phyloP scores from a whole-genome alignment of 148 eudicot species.

The Nepenthes gracilis region DNA sequence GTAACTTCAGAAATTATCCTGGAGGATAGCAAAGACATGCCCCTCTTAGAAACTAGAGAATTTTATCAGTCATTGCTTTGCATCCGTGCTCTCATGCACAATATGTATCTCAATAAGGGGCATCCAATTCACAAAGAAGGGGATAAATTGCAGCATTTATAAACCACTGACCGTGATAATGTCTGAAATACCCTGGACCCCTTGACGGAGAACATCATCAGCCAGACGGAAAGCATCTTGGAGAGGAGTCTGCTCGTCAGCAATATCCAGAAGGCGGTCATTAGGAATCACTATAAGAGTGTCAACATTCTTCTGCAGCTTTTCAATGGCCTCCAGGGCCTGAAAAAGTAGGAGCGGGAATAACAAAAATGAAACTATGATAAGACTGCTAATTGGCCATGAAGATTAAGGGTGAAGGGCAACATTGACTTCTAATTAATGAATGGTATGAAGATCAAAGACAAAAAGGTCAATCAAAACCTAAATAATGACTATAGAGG shows the following conservation, averaged over 20 bases:
- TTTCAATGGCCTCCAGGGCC: constrained; percentile 97
- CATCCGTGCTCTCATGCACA: too few species aligned
- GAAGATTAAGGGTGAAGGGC: not conserved
- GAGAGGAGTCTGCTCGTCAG: constrained; percentile 88
- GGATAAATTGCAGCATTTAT: not conserved
- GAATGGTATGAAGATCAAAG: too few species aligned
- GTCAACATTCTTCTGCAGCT: constrained; percentile 89
- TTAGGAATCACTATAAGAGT: constrained; percentile 97
- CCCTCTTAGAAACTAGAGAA: too few species aligned
- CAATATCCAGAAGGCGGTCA: constrained; percentile 88
- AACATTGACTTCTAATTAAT: not conserved
- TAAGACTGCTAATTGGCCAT: not conserved
- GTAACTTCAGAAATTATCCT: too few species aligned
- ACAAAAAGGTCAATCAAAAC: too few species aligned
- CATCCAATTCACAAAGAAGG: too few species aligned
- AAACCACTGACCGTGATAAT: constrained; percentile 72
- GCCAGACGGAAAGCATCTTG: constrained; percentile 97
- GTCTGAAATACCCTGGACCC: constrained; percentile 96
- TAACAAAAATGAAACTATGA: not conserved
- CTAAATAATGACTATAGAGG: too few species aligned
- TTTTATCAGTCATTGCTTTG: too few species aligned
- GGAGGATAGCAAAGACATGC: too few species aligned
- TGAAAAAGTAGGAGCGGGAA: constrained; percentile 23
- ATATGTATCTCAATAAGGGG: too few species aligned
- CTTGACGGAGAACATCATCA: constrained; percentile 98